These are phyloP conservation scores for Hemisphaericaspora nanyangensis DNA, from an alignment of 805 yeast species.

Conservation along the genomic window DNA sequence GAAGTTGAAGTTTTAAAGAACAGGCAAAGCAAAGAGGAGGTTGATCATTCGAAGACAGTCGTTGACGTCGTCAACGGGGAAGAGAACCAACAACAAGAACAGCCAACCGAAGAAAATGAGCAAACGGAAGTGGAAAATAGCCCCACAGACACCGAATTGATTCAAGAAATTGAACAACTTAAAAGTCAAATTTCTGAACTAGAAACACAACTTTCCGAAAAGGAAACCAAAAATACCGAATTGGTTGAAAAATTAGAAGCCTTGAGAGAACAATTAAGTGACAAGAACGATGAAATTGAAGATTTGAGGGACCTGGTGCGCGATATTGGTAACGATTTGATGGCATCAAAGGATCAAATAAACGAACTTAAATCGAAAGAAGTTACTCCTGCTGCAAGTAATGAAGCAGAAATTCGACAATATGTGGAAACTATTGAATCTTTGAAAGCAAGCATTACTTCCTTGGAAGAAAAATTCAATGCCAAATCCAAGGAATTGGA, in stretches of 20 bases:
- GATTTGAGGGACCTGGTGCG: conserved; percentile 70
- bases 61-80: too few relatives aligned
- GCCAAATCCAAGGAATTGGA: conserved; percentile 4
- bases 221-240: conserved; percentile 13
- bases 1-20: too few relatives aligned
- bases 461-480: conserved; percentile 1
- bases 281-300: conserved; percentile 61
- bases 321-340: conserved; percentile 76
- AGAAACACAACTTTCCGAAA: neutral
- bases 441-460: neutral
- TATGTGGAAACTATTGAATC: neutral
- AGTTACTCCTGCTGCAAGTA: neutral
- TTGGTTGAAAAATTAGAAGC: conserved; percentile 13
- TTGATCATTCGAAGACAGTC: too few relatives aligned
- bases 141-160: too few relatives aligned
- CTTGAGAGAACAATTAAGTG: conserved; percentile 27
- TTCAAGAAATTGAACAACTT: conserved; percentile 6
- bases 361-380: conserved; percentile 26
- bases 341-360: conserved; percentile 58
- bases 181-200: conserved; percentile 3
- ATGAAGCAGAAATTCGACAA: neutral
- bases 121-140: too few relatives aligned
- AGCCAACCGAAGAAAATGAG: too few relatives aligned
- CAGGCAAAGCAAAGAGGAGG: too few relatives aligned
- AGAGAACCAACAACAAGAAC: too few relatives aligned